A percentile compares a stretch with the other conserved stretches of the same genome.
These are phyloP conservation scores for Thelephora terrestris DNA, from an alignment of 1,284 basidiomycete genomes.

Conservation along the genomic window DNA sequence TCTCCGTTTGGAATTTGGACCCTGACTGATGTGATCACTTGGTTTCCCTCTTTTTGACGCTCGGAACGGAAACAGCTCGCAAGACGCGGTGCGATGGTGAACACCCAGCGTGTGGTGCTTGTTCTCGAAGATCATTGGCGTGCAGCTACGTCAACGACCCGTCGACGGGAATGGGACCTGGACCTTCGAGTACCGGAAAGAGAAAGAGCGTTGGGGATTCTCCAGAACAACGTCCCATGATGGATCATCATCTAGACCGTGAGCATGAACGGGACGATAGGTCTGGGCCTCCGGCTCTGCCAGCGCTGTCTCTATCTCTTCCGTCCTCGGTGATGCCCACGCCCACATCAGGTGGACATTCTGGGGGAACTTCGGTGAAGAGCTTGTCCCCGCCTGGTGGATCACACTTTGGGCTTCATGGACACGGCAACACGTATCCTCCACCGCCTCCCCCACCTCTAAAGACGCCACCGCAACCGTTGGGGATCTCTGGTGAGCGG, in stretches of 20 bases:
- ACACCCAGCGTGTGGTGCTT: conserved; percentile 70
- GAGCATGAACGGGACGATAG: not conserved
- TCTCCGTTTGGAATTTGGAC: too few relatives aligned
- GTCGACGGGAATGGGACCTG: conserved; percentile 6
- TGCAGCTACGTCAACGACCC: conserved; percentile 73
- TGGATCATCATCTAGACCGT: not conserved
- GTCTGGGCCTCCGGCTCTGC: not conserved
- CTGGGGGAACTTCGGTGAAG: too few relatives aligned
- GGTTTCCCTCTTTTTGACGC: conserved; percentile 5
- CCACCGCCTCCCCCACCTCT: too few relatives aligned
- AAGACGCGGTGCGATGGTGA: conserved; percentile 78
- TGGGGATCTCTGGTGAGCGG: too few relatives aligned
- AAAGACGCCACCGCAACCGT: too few relatives aligned
- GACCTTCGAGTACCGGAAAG: not conserved
- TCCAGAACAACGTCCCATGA: not conserved
- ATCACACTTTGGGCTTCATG: too few relatives aligned
- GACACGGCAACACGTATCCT: too few relatives aligned
- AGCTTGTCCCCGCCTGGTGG: too few relatives aligned
- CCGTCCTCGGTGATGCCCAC: too few relatives aligned
- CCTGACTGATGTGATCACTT: not conserved
- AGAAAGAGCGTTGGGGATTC: not conserved
- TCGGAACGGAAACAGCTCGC: conserved; percentile 38
- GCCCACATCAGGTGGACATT: too few relatives aligned
- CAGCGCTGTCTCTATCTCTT: too few relatives aligned
- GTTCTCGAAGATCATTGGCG: conserved; percentile 55